Base-by-base conservation (phyloP, 2,329 filamentous ascomycete genomes). In the Epichloe sibirici region DNA sequence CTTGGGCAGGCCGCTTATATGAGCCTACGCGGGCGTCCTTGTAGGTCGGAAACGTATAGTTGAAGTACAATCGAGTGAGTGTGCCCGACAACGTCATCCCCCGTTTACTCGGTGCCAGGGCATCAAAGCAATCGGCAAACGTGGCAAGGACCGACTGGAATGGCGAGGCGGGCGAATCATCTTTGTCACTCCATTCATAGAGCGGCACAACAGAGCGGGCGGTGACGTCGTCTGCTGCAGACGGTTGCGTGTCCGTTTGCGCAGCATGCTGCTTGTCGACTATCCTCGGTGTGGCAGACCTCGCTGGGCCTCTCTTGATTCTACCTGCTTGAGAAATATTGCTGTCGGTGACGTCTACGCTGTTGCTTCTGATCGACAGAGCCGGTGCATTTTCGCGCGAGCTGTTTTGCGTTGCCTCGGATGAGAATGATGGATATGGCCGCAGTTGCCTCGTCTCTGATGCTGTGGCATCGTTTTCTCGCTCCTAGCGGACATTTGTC, bases 1-100 rank as follows among this genome's bases (percentile, higher is more conserved):
- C 71, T 39, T 63, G 52, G 3, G 67, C 62, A 3, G 66, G 67
- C 9, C 77, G 66, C 46, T 63, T 72, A 58, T 74, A 72, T n/a
- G 64, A 61, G 21, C 62, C 67, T 5, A 42, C 13, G 11, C 55
- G 46, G n/a, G 57, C 58, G 25, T 61, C 57, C 46, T 51, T 58
- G 35, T 56, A 65, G 8, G 40, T 58, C 7, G 66, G 65, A 31
- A 70, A 65, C 34, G 56, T 62, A 56, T 66, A 66, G 23, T 49
- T 52, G 21, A 65, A 64, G 55, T 66, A 71, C 2, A 71, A 34
- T n/a, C 58, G 61, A 45, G 63, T 65, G 23, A 66, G 51, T 0
- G 64, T 51, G 11, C 48, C 50, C 3, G 49, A 51, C 5, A 57
- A 38, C 21, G 52, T 62, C 21, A 66, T 47, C 0, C 62, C 62